These are phyloP conservation scores for Haematococcus sp. DNA, from an alignment of 139 green algal genomes.

Conservation along the genomic window DNA sequence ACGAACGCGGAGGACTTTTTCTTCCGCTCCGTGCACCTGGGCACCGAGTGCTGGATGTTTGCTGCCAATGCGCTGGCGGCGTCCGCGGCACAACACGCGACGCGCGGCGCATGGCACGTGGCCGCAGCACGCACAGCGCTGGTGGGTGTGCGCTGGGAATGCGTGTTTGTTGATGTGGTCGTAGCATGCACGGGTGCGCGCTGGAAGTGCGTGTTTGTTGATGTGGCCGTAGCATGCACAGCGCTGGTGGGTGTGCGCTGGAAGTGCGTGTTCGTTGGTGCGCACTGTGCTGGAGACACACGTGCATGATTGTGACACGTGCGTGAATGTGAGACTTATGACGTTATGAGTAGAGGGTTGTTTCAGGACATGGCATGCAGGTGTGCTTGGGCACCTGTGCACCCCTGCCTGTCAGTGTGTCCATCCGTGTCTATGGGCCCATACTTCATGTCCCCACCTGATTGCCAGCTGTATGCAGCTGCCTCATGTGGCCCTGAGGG, in stretches of 20 bases:
- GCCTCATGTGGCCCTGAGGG: neutral
- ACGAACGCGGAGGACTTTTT: constrained; percentile 51
- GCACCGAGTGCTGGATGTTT: constrained; percentile 54
- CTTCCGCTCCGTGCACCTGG: constrained; percentile 53
- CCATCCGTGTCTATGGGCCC: no score
- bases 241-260: constrained; percentile 24
- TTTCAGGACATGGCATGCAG: neutral
- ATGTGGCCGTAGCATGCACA: constrained; percentile 33
- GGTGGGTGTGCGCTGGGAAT: constrained; percentile 21
- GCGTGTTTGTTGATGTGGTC: no score
- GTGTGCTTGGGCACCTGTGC: neutral
- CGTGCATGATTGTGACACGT: neutral
- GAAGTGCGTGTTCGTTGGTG: no score
- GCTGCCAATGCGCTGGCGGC: constrained; percentile 19
- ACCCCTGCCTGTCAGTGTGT: no score
- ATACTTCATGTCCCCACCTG: no score
- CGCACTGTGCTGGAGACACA: no score
- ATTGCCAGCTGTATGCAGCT: neutral
- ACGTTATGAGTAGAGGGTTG: neutral
- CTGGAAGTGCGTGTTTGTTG: no score
- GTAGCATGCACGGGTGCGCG: constrained; percentile 19
- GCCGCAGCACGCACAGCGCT: constrained; percentile 29
- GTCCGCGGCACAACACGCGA: constrained; percentile 13
- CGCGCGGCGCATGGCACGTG: constrained; percentile 29
- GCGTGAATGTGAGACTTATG: neutral